Conservation (phyloP, 169 alveolate genomes). For the Plasmodium relictum region DNA sequence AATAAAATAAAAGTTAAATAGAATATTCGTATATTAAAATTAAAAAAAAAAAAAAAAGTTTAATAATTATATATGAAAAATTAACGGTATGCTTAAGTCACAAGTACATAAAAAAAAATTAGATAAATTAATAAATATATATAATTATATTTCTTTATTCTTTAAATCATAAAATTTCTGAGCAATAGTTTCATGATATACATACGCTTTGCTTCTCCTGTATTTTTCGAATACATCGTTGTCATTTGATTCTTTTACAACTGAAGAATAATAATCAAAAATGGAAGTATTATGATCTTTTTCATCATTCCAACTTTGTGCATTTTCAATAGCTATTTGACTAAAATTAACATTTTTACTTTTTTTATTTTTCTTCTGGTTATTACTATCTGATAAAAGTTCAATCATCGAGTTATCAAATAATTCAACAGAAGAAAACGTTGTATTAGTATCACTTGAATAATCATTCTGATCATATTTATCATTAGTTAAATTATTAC, state of each 20-base stretch:
- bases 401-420: constrained; percentile 66
- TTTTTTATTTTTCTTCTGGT: constrained; percentile 68
- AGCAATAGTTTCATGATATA: constrained; percentile 74
- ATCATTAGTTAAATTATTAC: neutral
- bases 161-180: constrained; percentile 58
- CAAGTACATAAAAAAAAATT: too few species aligned
- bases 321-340: constrained; percentile 75
- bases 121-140: too few species aligned
- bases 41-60: too few species aligned
- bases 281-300: neutral
- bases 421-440: constrained; percentile 64
- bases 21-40: too few species aligned
- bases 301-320: constrained; percentile 74
- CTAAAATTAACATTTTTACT: constrained; percentile 54
- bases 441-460: constrained; percentile 61
- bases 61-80: too few species aligned
- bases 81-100: too few species aligned
- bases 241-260: constrained; percentile 14
- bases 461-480: constrained; percentile 4
- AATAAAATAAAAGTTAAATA: too few species aligned
- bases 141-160: constrained; percentile 8
- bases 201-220: constrained; percentile 62
- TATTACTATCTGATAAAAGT: constrained; percentile 45
- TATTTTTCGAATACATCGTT: constrained; percentile 68
- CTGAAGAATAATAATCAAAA: constrained; percentile 34